These are phyloP conservation scores for Chaetomium tenue DNA, from an alignment of 495 filamentous ascomycete species.

Conservation along the genomic window DNA sequence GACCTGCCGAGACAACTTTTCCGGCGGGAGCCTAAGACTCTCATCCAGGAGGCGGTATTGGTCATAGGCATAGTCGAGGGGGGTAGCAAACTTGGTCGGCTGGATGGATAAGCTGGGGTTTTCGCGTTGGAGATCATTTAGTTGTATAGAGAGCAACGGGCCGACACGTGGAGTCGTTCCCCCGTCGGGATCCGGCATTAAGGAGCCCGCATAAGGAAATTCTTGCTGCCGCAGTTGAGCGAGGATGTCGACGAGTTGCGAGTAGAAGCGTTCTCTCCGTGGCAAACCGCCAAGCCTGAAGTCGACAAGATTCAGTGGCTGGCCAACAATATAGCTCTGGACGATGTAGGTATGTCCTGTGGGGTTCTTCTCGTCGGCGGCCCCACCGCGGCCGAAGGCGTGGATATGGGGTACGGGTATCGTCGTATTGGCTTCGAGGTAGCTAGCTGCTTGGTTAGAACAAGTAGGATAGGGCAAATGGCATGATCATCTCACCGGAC, in stretches of 20 bases:
- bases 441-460: not conserved
- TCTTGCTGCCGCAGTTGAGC: not conserved
- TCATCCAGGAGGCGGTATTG: not conserved
- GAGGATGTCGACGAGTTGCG: not conserved
- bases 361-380: not conserved
- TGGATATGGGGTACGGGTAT: not conserved
- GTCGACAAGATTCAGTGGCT: not conserved
- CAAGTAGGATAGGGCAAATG: too few relatives aligned
- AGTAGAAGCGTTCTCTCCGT: not conserved
- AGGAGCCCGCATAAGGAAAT: not conserved
- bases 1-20: not conserved
- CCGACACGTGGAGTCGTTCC: not conserved
- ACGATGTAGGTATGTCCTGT: not conserved
- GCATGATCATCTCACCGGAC: too few relatives aligned
- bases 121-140: not conserved
- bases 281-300: not conserved
- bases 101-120: not conserved
- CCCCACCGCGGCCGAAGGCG: not conserved
- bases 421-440: not conserved
- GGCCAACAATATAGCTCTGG: not conserved
- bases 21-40: not conserved
- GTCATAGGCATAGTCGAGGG: not conserved
- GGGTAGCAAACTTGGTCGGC: not conserved
- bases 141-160: not conserved
- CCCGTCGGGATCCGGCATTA: not conserved